phyloP scores from a whole-genome alignment of 331 rosid genomes.

The Prunus yedoensis region DNA sequence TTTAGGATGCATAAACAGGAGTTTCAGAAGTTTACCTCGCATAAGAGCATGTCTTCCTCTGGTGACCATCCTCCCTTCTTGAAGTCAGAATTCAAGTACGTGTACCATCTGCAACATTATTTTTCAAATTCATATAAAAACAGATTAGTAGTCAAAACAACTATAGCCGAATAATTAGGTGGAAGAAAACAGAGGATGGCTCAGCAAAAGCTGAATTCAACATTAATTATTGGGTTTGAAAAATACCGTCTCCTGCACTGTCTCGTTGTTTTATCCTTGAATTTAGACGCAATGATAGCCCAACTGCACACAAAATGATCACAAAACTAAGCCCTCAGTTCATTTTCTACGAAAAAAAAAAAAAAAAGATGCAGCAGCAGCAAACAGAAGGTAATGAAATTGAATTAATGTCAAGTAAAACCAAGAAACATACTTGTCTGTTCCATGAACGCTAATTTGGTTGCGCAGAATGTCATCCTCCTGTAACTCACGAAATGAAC shows the following conservation, averaged over 20 bases:
- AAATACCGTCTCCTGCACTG: slow-evolving; percentile 97
- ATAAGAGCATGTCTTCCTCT: slow-evolving; percentile 92
- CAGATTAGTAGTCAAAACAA: slow-evolving; percentile 22
- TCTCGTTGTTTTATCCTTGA: slow-evolving; percentile 93
- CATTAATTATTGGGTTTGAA: slow-evolving; percentile 14
- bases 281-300: slow-evolving; percentile 97
- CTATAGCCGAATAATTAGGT: slow-evolving; percentile 10
- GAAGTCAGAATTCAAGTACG: slow-evolving; percentile 96
- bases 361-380: not conserved
- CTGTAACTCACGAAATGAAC: slow-evolving; percentile 49
- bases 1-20: not conserved
- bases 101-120: slow-evolving; percentile 83
- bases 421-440: slow-evolving; percentile 65
- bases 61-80: slow-evolving; percentile 99
- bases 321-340: slow-evolving; percentile 22
- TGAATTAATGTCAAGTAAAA: not conserved
- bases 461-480: slow-evolving; percentile 93
- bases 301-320: slow-evolving; percentile 50
- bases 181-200: slow-evolving; percentile 8
- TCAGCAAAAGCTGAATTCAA: too few relatives aligned
- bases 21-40: slow-evolving; percentile 62
- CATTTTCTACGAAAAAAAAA: slow-evolving; percentile 2
- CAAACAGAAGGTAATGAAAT: not conserved
- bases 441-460: slow-evolving; percentile 79
- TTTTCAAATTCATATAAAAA: slow-evolving; percentile 16